Evolutionary conservation across 2,329 filamentous ascomycete genomes (phyloP).

Genomic region (Arthrobotrys megalospora): DNA sequence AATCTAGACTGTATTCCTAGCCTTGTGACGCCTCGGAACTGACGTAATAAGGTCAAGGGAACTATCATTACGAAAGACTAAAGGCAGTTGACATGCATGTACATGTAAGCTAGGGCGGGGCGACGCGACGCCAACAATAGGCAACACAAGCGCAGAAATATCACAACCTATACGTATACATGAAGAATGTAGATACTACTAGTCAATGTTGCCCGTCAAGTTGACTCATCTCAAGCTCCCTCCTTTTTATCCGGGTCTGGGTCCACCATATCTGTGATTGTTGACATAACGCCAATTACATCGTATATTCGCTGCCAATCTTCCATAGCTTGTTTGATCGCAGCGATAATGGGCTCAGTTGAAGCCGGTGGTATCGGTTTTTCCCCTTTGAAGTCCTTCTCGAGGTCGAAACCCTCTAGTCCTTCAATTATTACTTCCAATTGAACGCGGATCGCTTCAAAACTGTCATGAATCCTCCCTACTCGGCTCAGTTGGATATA

Average conservation of each 20-base stretch:
- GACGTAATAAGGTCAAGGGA: slow-evolving; percentile 1
- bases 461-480: slow-evolving; percentile 28
- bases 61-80: background rate
- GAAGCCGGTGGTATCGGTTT: background rate
- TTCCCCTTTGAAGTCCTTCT: slow-evolving; percentile 1
- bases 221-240: too few relatives aligned
- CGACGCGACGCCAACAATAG: background rate
- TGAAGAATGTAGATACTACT: too few relatives aligned
- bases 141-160: too few relatives aligned
- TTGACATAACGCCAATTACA: slow-evolving; percentile 33
- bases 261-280: slow-evolving; percentile 8
- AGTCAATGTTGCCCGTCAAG: too few relatives aligned
- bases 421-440: background rate
- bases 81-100: background rate
- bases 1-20: background rate
- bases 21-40: background rate
- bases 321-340: background rate
- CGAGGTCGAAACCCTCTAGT: background rate
- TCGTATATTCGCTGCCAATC: slow-evolving; percentile 34
- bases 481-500: slow-evolving; percentile 21
- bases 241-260: background rate
- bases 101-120: background rate
- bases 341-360: background rate
- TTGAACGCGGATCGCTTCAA: slow-evolving; percentile 7
- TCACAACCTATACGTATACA: too few relatives aligned